These are phyloP conservation scores for Penicillium sp. DNA, from an alignment of 2,329 filamentous ascomycete species.

Conservation along the genomic window DNA sequence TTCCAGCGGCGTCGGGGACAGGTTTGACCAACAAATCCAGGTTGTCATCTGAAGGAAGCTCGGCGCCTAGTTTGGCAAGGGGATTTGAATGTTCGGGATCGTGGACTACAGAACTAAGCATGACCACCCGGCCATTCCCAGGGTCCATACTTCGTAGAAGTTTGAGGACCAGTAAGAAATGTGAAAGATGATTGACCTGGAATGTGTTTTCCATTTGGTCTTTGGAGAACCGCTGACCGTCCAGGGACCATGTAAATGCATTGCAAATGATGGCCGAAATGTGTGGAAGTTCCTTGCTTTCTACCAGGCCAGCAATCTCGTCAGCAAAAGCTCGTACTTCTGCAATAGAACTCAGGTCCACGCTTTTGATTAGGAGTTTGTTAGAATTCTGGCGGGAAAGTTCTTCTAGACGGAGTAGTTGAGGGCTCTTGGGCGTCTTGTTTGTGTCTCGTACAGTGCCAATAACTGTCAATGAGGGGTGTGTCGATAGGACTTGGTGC, in stretches of 20 bases:
- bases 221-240: constrained; percentile 1
- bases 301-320: neutral
- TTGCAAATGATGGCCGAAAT: constrained; percentile 13
- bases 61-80: constrained; percentile 4
- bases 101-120: constrained; percentile 12
- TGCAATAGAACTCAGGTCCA: neutral
- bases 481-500: constrained; percentile 5
- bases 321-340: constrained; percentile 5
- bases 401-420: neutral
- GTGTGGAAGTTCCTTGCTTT: constrained; percentile 1
- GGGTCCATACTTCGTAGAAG: constrained; percentile 9
- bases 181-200: constrained; percentile 14
- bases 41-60: neutral
- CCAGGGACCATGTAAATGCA: constrained; percentile 12
- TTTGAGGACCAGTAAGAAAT: constrained; percentile 6
- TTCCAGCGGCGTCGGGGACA: neutral
- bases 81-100: constrained; percentile 5
- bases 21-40: constrained; percentile 6
- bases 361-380: constrained; percentile 1
- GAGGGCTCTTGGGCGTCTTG: neutral
- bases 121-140: constrained; percentile 6
- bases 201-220: constrained; percentile 9
- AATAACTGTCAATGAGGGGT: neutral
- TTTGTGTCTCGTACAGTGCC: constrained; percentile 6
- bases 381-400: neutral